Base-by-base conservation (phyloP, 306 rosid genomes). In the Mucuna pruriens region DNA sequence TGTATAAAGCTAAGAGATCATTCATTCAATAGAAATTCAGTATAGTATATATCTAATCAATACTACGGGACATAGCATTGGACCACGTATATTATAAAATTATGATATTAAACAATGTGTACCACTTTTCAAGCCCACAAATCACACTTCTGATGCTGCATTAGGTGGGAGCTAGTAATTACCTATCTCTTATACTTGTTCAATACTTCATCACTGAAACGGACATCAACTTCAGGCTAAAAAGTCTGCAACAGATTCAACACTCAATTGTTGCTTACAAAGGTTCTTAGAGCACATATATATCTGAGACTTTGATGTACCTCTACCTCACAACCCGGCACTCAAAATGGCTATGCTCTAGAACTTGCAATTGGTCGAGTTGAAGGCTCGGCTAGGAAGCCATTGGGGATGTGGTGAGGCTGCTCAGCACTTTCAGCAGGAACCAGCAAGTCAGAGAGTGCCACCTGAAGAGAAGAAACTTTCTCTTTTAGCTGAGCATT, bases 401-500 rank as follows among this genome's bases (percentile, higher is more conserved):
- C 68, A 29, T 55, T 54, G 40, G 66, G 48, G 19, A 79, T 74
- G 66, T 74, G 82, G 22, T 57, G 67, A 74, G 79, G 80, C 36
- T 78, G 75, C n/a, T 75, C 85, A 45, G 8, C 62, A 52, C 77
- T 71, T 70, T 74, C 38, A 7, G 65, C 64, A 49, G 89, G 76
- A 55, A 54, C 80, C 15, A 83, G 38, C 62, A 79, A 25, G 15
- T 75, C 73, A 36, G 85, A 83, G 45, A 83, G 83, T 0, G 74
- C 68, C 34, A 33, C 69, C 66, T 83, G 86, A 72, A 83, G 89
- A 62, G 86, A 83, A 6, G 80, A 79, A 70, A 86, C 74, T 67
- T 75, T 86, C 55, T 79, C 86, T 70, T 83, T 83, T 31, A 83
- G 86, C 69, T 75, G 86, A 25, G 77, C 84, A 80, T 86, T 86